phyloP scores from a whole-genome alignment of 1,139 yeast genomes.

The Candida albicans region DNA sequence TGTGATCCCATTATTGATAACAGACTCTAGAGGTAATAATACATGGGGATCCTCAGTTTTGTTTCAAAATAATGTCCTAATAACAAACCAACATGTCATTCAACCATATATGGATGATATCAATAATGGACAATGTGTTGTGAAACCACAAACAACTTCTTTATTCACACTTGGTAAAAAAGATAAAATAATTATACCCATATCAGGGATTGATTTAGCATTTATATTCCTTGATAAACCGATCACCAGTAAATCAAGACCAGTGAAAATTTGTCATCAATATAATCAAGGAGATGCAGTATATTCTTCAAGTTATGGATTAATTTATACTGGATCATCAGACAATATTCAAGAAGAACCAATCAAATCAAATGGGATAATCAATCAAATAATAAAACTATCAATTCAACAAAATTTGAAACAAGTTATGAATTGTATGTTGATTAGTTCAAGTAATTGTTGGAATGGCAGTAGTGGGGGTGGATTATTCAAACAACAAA shows the following conservation, averaged over 20 bases:
- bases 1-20: constrained; percentile 10
- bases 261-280: neutral
- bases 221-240: constrained; percentile 12
- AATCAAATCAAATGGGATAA: constrained; percentile 44
- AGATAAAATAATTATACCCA: constrained; percentile 14
- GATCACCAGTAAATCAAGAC: neutral
- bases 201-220: constrained; percentile 6
- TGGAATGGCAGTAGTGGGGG: constrained; percentile 85
- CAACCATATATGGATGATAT: constrained; percentile 19
- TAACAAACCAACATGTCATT: constrained; percentile 41
- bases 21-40: constrained; percentile 4
- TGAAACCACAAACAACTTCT: constrained; percentile 1
- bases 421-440: constrained; percentile 27
- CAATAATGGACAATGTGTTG: constrained; percentile 8
- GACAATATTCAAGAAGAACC: constrained; percentile 20
- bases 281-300: constrained; percentile 37
- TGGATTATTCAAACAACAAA: constrained; percentile 42
- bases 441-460: constrained; percentile 60
- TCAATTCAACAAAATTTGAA: neutral
- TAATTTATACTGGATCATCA: constrained; percentile 43
- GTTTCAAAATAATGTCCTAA: constrained; percentile 25
- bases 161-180: constrained; percentile 11
- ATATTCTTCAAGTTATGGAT: constrained; percentile 57
- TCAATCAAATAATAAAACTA: constrained; percentile 28
- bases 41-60: constrained; percentile 42